Base-by-base conservation (phyloP, 176 grass and related monocot species). In the Lolium multiflorum region DNA sequence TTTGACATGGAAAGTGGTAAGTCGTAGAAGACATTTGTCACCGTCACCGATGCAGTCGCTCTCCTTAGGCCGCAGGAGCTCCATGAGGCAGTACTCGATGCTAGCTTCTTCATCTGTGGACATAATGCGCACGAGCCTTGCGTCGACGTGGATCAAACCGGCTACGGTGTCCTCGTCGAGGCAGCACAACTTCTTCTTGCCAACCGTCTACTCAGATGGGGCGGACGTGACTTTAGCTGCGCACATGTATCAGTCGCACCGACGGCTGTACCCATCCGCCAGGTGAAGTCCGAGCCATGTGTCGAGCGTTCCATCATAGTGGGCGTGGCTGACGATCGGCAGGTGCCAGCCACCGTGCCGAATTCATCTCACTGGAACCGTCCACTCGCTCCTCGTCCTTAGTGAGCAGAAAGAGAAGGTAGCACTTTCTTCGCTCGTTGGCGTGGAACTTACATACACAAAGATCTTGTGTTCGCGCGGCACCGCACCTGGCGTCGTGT, bases 21-120 rank as follows among this genome's bases (percentile, higher is more conserved):
- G 74, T 4, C 74, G 51, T 16, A 77, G 51, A 10, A 77, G 50
- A 35, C 26, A 77, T 11, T n/a, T 56, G 17, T 77, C 28, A 4
- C 25, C 24, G 48, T 54, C 49, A 16, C 14, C 73, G 3, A 76
- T 41, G 48, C 72, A 76, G 73, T 26, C 14, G 2, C 15, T 12
- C 12, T 2, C 74, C 26, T 77, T 2, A 1, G 13, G 48, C 7
- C 6, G 1, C 6, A 77, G 25, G 4, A 3, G 1, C 74, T 77
- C 74, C 25, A 77, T 18, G 74, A 56, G 74, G 51, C 50, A 77
- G 74, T 55, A 77, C 74, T 52, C 50, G 15, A 25, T 54, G 4
- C 1, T 15, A 2, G 14, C 31, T 24, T 28, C 39, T 41, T 3
- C 50, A 11, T 52, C 0, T 15, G 28, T 16, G 9, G 65, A 18